These are phyloP conservation scores for Kluyveromyces dobzhanskii DNA, from an alignment of 805 yeast species.

Conservation along the genomic window DNA sequence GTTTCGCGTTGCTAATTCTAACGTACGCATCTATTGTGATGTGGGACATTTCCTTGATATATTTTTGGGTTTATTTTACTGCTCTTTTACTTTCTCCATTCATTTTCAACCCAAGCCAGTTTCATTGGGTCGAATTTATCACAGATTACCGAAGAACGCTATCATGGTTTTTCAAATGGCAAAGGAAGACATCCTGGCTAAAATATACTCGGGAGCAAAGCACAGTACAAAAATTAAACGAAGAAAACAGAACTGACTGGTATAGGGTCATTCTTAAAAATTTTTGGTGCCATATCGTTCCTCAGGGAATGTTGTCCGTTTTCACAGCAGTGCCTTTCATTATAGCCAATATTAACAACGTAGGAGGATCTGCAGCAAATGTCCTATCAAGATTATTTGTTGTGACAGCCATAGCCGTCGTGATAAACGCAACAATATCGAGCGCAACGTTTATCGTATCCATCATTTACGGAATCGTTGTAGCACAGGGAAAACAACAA, in stretches of 20 bases:
- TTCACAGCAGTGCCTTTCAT: slow-evolving; percentile 40
- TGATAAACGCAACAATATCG: slow-evolving; percentile 35
- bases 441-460: slow-evolving; percentile 36
- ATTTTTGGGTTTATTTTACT: slow-evolving; percentile 54
- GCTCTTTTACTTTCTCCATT: slow-evolving; percentile 54
- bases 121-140: slow-evolving; percentile 54
- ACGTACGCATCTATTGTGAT: slow-evolving; percentile 49
- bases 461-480: slow-evolving; percentile 30
- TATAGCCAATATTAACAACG: slow-evolving; percentile 33
- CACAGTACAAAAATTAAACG: slow-evolving; percentile 30
- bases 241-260: slow-evolving; percentile 32
- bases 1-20: slow-evolving; percentile 41
- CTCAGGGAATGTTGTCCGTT: slow-evolving; percentile 30
- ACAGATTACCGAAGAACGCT: slow-evolving; percentile 46
- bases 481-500: background rate
- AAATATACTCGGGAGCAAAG: slow-evolving; percentile 24
- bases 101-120: slow-evolving; percentile 59
- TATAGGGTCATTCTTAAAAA: slow-evolving; percentile 26
- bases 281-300: slow-evolving; percentile 33
- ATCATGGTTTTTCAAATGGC: slow-evolving; percentile 40
- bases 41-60: slow-evolving; percentile 52
- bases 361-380: slow-evolving; percentile 36
- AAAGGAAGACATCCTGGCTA: slow-evolving; percentile 24
- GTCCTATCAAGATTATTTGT: slow-evolving; percentile 37
- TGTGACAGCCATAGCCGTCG: slow-evolving; percentile 41